phyloP scores from a whole-genome alignment of 2,329 filamentous ascomycete genomes.

The Monilinia vaccinii-corymbosi region DNA sequence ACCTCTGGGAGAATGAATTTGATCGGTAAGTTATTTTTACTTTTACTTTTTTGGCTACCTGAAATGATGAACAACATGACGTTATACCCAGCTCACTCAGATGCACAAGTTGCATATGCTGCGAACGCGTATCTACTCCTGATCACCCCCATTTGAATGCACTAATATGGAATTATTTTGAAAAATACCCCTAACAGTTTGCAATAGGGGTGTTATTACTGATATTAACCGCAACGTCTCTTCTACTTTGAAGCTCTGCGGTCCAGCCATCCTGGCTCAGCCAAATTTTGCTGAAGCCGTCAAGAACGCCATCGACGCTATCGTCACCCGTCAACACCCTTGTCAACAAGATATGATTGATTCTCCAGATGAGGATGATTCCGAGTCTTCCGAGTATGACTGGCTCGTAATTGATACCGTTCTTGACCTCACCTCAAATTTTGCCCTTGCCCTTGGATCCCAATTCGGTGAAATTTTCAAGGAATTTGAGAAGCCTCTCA shows the following conservation, averaged over 20 bases:
- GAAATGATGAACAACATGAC: slow-evolving; percentile 76
- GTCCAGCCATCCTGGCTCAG: slow-evolving; percentile 72
- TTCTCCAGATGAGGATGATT: slow-evolving; percentile 56
- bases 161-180: slow-evolving; percentile 7
- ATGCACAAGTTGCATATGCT: slow-evolving; percentile 80
- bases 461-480: slow-evolving; percentile 88
- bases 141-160: slow-evolving; percentile 18
- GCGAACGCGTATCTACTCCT: slow-evolving; percentile 62
- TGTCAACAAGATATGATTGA: slow-evolving; percentile 89
- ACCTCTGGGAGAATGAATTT: slow-evolving; percentile 79
- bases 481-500: slow-evolving; percentile 84
- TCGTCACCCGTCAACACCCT: slow-evolving; percentile 83
- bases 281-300: slow-evolving; percentile 66
- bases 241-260: slow-evolving; percentile 82
- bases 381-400: slow-evolving; percentile 85
- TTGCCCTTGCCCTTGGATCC: slow-evolving; percentile 71
- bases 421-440: slow-evolving; percentile 78
- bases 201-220: slow-evolving; percentile 49
- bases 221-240: slow-evolving; percentile 93
- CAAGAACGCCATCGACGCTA: slow-evolving; percentile 62
- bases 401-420: slow-evolving; percentile 95
- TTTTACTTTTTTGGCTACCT: slow-evolving; percentile 16
- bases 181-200: slow-evolving; percentile 12
- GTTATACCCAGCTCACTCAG: slow-evolving; percentile 99
- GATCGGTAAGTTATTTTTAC: slow-evolving; percentile 66